These are phyloP conservation scores for Neocucurbitaria cava DNA, from an alignment of 2,329 filamentous ascomycete species.

Conservation along the genomic window DNA sequence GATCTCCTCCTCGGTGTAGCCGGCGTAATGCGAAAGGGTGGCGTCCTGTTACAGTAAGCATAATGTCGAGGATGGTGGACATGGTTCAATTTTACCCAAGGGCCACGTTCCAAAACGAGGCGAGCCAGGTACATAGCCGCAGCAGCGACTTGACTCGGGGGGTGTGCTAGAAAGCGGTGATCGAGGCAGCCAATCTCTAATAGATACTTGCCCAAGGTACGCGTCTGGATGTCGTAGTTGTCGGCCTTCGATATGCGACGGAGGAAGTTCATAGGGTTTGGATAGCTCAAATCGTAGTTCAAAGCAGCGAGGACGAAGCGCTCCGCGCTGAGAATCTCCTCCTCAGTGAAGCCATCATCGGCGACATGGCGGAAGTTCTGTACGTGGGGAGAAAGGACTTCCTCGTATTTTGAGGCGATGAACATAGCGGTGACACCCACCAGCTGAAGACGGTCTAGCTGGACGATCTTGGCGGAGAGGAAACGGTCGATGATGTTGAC, in stretches of 20 bases:
- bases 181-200: constrained; percentile 97
- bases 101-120: constrained; percentile 85
- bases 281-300: constrained; percentile 97
- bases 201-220: constrained; percentile 95
- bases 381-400: constrained; percentile 95
- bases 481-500: constrained; percentile 99
- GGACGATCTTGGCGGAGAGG: constrained; percentile 92
- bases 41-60: constrained; percentile 66
- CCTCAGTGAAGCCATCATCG: constrained; percentile 93
- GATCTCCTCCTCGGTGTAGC: constrained; percentile 92
- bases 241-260: constrained; percentile 98
- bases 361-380: constrained; percentile 97
- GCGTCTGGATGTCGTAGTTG: constrained; percentile 98
- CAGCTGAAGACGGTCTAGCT: constrained; percentile 92
- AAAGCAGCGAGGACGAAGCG: constrained; percentile 89
- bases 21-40: constrained; percentile 87
- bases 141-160: constrained; percentile 88
- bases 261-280: constrained; percentile 99
- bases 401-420: constrained; percentile 98
- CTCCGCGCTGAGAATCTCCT: constrained; percentile 96
- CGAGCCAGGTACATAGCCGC: constrained; percentile 95
- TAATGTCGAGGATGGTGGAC: neutral
- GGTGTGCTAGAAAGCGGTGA: constrained; percentile 89
- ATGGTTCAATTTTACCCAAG: constrained; percentile 72
- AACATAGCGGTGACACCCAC: constrained; percentile 99